Percentiles rank a stretch among this genome's conserved stretches.
These are phyloP conservation scores for Porcisia hertigi DNA, from an alignment of 208 protist genomes.

Conservation along the genomic window DNA sequence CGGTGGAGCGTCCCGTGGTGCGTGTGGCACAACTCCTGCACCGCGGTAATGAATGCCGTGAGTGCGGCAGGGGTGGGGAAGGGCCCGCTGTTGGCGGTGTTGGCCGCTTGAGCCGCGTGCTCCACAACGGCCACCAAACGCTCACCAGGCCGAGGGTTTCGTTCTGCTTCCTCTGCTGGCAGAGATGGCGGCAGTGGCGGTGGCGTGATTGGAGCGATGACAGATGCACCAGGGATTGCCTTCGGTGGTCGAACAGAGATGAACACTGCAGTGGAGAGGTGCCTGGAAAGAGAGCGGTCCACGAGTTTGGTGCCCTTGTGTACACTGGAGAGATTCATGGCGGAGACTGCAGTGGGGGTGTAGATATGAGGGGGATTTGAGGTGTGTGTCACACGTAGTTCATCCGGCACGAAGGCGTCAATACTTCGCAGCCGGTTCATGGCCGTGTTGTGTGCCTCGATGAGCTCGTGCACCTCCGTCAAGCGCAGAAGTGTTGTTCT, in stretches of 20 bases:
- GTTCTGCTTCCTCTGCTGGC: background rate
- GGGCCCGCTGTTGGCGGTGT: background rate
- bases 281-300: background rate
- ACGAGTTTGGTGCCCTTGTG: background rate
- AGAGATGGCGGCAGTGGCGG: background rate
- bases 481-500: conserved; percentile 1
- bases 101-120: conserved; percentile 1
- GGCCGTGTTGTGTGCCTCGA: conserved; percentile 20
- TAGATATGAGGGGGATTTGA: background rate
- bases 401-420: conserved; percentile 21
- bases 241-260: background rate
- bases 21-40: conserved; percentile 12
- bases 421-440: conserved; percentile 20
- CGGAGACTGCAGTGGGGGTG: background rate
- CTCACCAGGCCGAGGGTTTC: background rate
- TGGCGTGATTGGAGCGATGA: background rate
- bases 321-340: background rate
- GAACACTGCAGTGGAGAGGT: conserved; percentile 6
- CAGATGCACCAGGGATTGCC: background rate
- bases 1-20: conserved; percentile 17
- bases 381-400: background rate
- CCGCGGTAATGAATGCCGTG: conserved; percentile 1
- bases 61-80: conserved; percentile 18
- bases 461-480: conserved; percentile 20
- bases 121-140: background rate